phyloP scores from a whole-genome alignment of 1,284 basidiomycete species.

The Leccinum fuscescens region DNA sequence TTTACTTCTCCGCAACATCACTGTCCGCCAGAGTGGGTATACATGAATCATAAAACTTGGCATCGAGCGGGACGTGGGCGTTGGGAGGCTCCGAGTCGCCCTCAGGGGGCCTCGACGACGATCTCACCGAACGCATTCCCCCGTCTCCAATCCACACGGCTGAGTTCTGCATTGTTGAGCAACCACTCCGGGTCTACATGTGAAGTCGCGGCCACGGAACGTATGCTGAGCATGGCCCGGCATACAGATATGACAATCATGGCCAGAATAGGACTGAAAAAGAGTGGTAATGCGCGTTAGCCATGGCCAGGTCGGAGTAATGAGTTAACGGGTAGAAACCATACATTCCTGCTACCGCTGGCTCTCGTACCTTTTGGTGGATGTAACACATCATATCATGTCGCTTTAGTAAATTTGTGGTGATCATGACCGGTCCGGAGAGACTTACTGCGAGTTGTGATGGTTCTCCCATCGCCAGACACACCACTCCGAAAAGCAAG shows the following conservation, averaged over 20 bases:
- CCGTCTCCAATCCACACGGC: constrained; percentile 37
- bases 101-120: constrained; percentile 33
- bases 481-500: background rate
- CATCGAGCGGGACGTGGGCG: background rate
- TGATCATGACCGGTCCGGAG: background rate
- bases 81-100: background rate
- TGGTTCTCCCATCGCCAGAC: background rate
- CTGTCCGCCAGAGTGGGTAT: too few species aligned
- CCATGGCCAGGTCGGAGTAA: constrained; percentile 22
- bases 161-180: constrained; percentile 40
- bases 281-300: constrained; percentile 60
- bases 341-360: background rate
- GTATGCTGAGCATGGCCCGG: constrained; percentile 35
- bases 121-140: constrained; percentile 41
- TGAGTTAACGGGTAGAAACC: constrained; percentile 6
- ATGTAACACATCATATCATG: background rate
- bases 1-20: background rate
- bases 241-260: constrained; percentile 52
- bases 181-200: constrained; percentile 40
- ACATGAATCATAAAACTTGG: background rate
- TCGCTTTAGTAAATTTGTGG: background rate
- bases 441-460: background rate
- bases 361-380: background rate
- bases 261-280: constrained; percentile 26
- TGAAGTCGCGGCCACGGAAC: constrained; percentile 38